These are phyloP conservation scores for Escallonia herrerae DNA, from an alignment of 129 eudicot species.

Conservation along the genomic window DNA sequence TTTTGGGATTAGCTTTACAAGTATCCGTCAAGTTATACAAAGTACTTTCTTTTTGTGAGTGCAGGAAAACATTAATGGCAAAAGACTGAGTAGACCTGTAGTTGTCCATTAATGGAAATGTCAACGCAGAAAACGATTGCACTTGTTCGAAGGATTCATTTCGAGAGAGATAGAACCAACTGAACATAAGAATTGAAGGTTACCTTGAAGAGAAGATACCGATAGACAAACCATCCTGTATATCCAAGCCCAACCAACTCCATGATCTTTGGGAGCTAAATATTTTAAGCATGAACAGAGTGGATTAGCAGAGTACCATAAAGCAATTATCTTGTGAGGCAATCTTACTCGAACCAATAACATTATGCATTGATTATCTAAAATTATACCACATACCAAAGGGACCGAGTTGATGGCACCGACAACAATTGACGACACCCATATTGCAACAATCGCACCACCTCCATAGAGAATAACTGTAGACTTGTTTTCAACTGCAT, in stretches of 20 bases:
- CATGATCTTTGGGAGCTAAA: conserved; percentile 91
- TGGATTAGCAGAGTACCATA: not conserved
- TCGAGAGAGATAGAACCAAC: no score
- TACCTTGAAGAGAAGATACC: conserved; percentile 97
- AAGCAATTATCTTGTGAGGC: not conserved
- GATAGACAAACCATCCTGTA: conserved; percentile 97
- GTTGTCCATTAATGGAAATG: no score
- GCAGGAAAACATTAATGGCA: no score
- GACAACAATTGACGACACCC: conserved; percentile 78
- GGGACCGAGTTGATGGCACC: conserved; percentile 97
- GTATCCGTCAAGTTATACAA: no score
- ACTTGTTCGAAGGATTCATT: no score
- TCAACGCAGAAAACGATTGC: no score
- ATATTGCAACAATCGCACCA: conserved; percentile 80
- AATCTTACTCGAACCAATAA: not conserved
- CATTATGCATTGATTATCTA: not conserved
- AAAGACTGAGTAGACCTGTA: no score
- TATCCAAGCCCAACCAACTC: conserved; percentile 99
- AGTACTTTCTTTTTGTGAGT: no score
- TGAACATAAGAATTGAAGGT: not conserved
- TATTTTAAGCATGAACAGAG: not conserved
- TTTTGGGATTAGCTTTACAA: no score
- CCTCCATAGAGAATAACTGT: conserved; percentile 90
- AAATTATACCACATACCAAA: conserved; percentile 42
- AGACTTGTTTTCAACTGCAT: conserved; percentile 90